Evolutionary conservation across 345 rosid genomes (phyloP), one percentile per base, ranked within the genome.

Genomic region (Syzygium oleosum): DNA sequence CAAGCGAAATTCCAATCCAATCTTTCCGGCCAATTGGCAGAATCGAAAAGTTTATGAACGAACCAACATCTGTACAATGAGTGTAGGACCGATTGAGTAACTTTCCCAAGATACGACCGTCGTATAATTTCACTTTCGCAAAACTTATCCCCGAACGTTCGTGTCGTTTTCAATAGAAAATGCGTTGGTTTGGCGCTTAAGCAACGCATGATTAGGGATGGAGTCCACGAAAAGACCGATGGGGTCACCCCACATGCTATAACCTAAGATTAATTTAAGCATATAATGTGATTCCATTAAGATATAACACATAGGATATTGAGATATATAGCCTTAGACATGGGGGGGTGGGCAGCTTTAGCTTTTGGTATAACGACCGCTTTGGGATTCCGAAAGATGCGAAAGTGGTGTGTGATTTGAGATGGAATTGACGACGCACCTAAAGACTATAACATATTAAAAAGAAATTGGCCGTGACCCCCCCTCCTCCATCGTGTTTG

Each of bases 401-500:
- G 79, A 87, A 55, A 54, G 43, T 53, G 34, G 52, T 31, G 51
- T 68, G 38, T 80, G 78, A 80, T 87, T 83, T 80, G 88, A 87
- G 88, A 84, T 56, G 85, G 79, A 87, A 80, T 87, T 87, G 88
- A 87, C 85, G 88, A 87, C 80, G 85, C 88, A 59, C 85, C 88
- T 83, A 56, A 59, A 83, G 88, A n/a, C 73, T 56, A 43, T 54
- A 58, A 87, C 34, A 61, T 55, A 58, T 49, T 38, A 61, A 85
- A 84, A 84, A 27, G 59, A 27, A 27, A 43, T 43, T 3, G 23
- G 53, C 38, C 52, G 68, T 27, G 73, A 56, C 52, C 34, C 65
- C 46, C 7, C 46, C 46, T 6, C 46, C 84, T 54, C 88, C 78
- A 53, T 73, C 79, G 85, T 43, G 41, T 84, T 68, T 9, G 79